Percentiles rank a stretch among this genome's conserved stretches.
These are phyloP conservation scores for Xylaria venustula DNA, from an alignment of 495 filamentous ascomycete species.

Conservation along the genomic window DNA sequence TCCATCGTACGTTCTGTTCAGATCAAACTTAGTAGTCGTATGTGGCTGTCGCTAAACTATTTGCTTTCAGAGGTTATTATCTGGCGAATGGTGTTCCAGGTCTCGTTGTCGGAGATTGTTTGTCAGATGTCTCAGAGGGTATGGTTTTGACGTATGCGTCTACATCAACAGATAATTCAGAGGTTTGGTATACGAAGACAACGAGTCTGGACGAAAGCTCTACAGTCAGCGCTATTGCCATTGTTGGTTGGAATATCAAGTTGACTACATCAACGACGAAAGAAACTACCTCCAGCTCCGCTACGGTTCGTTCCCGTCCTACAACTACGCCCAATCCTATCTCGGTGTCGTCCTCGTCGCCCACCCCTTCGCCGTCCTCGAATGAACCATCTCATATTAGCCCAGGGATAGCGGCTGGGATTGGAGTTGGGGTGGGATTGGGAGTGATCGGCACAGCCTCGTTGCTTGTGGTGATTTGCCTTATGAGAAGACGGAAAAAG, in stretches of 20 bases:
- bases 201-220: conserved; percentile 12
- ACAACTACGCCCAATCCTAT: neutral
- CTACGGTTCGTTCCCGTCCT: neutral
- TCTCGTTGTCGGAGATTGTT: conserved; percentile 17
- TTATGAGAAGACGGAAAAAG: conserved; percentile 12
- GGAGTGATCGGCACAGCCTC: conserved; percentile 9
- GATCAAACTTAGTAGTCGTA: neutral
- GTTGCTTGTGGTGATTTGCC: conserved; percentile 5
- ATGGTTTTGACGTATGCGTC: conserved; percentile 16
- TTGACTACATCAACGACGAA: neutral
- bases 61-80: conserved; percentile 12
- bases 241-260: conserved; percentile 21
- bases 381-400: neutral
- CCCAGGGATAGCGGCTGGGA: conserved; percentile 1
- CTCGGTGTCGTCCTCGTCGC: neutral
- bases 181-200: conserved; percentile 12
- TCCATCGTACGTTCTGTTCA: conserved; percentile 18
- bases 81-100: conserved; percentile 15
- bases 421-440: conserved; percentile 15
- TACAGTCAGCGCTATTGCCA: conserved; percentile 16
- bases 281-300: conserved; percentile 8
- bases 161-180: conserved; percentile 5
- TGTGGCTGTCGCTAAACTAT: conserved; percentile 1
- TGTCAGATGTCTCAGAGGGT: conserved; percentile 16
- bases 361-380: neutral